Conservation (phyloP, 768 basidiomycete genomes). For the Infundibulicybe gibba region DNA sequence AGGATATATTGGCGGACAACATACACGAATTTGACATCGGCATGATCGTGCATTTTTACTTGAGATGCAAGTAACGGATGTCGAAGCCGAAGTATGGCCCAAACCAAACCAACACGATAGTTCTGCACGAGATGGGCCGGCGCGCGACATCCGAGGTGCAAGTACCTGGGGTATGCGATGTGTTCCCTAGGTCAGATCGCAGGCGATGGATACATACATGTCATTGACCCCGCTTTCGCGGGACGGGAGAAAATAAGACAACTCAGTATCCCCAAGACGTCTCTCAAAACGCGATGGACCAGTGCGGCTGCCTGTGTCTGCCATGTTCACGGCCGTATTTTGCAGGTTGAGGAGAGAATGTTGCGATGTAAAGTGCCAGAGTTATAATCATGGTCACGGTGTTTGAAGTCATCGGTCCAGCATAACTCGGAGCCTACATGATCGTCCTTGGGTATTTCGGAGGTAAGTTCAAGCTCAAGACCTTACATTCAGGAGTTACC, state of each 20-base stretch:
- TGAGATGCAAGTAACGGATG: constrained; percentile 71
- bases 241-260: constrained; percentile 76
- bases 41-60: constrained; percentile 56
- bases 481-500: no score
- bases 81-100: constrained; percentile 67
- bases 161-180: constrained; percentile 50
- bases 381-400: no score
- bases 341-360: no score
- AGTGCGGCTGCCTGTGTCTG: background rate
- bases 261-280: constrained; percentile 68
- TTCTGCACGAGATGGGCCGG: constrained; percentile 36
- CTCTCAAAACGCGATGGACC: constrained; percentile 35
- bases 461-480: no score
- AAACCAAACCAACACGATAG: constrained; percentile 51
- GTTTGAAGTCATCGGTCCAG: no score
- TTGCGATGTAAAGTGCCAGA: no score
- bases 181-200: background rate
- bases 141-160: constrained; percentile 67
- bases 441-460: no score
- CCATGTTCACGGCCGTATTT: no score
- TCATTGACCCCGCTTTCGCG: constrained; percentile 84
- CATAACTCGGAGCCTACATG: no score
- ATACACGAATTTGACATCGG: constrained; percentile 67
- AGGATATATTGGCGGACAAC: constrained; percentile 14
- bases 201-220: constrained; percentile 48